These are phyloP conservation scores for Kingdonia uniflora DNA, from an alignment of 164 flowering plant genomes.

Conservation along the genomic window DNA sequence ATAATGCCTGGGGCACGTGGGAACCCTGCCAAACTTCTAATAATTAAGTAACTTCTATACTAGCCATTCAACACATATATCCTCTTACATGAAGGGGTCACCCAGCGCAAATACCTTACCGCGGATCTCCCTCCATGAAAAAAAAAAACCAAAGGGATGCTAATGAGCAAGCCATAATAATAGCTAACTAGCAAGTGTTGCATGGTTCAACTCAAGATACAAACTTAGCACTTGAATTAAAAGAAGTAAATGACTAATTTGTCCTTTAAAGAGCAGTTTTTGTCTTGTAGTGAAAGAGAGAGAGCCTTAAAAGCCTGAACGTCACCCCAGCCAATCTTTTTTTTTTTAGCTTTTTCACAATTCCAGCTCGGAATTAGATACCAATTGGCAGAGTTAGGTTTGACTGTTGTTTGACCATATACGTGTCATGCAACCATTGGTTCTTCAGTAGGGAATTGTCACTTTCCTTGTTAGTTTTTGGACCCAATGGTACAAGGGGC, in stretches of 20 bases:
- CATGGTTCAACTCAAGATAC: too few species aligned
- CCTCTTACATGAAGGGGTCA: too few species aligned
- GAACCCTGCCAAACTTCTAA: too few species aligned
- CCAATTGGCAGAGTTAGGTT: slow-evolving; percentile 12
- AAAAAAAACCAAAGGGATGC: too few species aligned
- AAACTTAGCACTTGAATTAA: too few species aligned
- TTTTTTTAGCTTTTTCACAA: slow-evolving; percentile 15
- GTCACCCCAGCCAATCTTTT: slow-evolving; percentile 18
- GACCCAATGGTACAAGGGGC: slow-evolving; percentile 12
- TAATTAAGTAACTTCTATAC: too few species aligned
- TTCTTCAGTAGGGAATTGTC: slow-evolving; percentile 16
- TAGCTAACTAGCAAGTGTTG: too few species aligned
- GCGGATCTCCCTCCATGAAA: too few species aligned
- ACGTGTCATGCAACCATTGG: slow-evolving; percentile 8
- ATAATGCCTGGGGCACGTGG: too few species aligned
- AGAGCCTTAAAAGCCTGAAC: slow-evolving; percentile 13
- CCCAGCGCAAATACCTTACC: too few species aligned
- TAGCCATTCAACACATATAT: too few species aligned
- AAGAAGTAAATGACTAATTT: slow-evolving; percentile 11
- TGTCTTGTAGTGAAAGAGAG: not conserved
- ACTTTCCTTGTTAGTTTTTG: slow-evolving; percentile 32
- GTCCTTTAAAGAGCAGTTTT: slow-evolving; percentile 12
- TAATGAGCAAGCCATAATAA: too few species aligned
- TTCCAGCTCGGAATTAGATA: slow-evolving; percentile 16
- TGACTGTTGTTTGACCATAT: slow-evolving; percentile 33